Evolutionary conservation across 495 filamentous ascomycete genomes (phyloP).

Genomic region (Neurospora sp.): DNA sequence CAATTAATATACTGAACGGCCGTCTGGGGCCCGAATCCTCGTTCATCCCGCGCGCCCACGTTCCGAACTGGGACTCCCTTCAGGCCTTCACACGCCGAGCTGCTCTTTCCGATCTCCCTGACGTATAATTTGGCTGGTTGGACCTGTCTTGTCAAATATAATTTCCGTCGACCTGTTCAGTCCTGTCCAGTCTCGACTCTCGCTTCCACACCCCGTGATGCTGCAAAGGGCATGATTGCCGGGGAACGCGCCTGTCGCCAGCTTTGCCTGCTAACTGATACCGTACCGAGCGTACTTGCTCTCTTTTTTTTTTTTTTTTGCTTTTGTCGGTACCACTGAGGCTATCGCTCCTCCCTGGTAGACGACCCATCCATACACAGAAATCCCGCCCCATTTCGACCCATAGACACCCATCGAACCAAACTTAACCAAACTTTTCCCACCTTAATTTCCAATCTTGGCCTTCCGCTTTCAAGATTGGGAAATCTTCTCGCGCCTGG

Average conservation of each 20-base stretch:
- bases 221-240: background rate
- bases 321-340: background rate
- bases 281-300: background rate
- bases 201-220: background rate
- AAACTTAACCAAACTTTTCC: background rate
- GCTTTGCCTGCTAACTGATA: background rate
- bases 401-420: background rate
- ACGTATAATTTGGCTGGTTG: background rate
- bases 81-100: background rate
- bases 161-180: background rate
- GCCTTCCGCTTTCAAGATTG: background rate
- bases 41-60: background rate
- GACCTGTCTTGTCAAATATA: background rate
- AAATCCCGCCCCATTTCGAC: background rate
- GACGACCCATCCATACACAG: background rate
- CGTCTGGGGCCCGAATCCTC: background rate
- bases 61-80: background rate
- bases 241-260: background rate
- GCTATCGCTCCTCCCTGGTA: background rate
- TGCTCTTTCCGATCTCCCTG: background rate
- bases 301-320: background rate
- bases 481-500: background rate
- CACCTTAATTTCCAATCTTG: background rate
- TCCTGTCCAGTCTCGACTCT: background rate
- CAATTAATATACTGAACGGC: background rate